Evolutionary conservation across 805 yeast genomes (phyloP), one percentile per base, ranked within the genome.

Genomic region (Candida ulmi): DNA sequence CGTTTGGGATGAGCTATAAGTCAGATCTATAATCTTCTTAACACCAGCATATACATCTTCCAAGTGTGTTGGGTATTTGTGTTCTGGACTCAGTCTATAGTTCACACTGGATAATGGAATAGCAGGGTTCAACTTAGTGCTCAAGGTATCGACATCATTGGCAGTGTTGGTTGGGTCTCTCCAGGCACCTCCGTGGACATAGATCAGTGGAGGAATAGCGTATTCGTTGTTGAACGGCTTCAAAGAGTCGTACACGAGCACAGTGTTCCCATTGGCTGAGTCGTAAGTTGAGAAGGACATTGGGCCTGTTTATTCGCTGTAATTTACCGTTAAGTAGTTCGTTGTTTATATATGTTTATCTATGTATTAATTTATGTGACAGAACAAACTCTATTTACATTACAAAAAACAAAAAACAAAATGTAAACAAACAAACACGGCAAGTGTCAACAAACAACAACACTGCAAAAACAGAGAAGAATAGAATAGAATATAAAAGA

Each of bases 101-200:
- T 84, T 87, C 3, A 77, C 43, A 3, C 78, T 53, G 32, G 42
- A 54, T 11, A 46, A 37, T 11, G 47, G 48, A 17, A 42, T 44
- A 2, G 43, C 19, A 50, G 50, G 47, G 39, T 8, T 38, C 28
- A 17, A 59, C 46, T 16, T 11, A 12, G 35, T 26, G 15, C 47
- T 30, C 33, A 78, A 42, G 11, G 46, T 48, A 9, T 62, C 63
- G 39, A 75, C 77, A 50, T 83, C 91, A 30, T 69, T 59, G 21
- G 62, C 70, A 0, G 88, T 80, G 53, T 82, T 80, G 3, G 45
- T 55, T 1, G 78, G 75, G 52, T 83, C 95, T 44, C 86, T 68
- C 95, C 95, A 87, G 0, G 88, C 95, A 0, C 96, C 96, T 1
- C 96, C 96, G 60, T 87, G 96, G 30, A 87, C 71, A 48, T 78